phyloP scores from a whole-genome alignment of 805 yeast genomes.

The Groenewaldozyma tartarivorans region DNA sequence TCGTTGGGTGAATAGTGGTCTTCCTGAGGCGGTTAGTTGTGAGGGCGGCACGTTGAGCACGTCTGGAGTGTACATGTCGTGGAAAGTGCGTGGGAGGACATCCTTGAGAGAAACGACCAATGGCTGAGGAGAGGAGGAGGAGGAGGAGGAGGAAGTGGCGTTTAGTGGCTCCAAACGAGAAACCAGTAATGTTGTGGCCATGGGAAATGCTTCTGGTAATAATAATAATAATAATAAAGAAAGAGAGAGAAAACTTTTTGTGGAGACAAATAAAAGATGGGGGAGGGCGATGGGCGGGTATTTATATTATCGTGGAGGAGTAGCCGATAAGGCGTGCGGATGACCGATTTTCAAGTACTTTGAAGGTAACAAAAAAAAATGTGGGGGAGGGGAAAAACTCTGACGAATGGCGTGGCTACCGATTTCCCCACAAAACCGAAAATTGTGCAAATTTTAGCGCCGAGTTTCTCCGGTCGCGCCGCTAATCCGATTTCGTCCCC shows the following conservation, averaged over 20 bases:
- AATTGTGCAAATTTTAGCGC: too few relatives aligned
- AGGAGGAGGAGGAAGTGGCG: not conserved
- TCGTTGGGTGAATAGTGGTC: constrained; percentile 35
- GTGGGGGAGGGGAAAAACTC: too few relatives aligned
- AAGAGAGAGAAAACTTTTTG: not conserved
- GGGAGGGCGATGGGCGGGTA: not conserved
- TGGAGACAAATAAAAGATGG: not conserved
- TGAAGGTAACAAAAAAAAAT: too few relatives aligned
- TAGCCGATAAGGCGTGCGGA: too few relatives aligned
- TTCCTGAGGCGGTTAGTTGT: constrained; percentile 1
- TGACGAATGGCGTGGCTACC: too few relatives aligned
- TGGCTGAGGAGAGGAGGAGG: not conserved
- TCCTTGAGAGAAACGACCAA: constrained; percentile 3
- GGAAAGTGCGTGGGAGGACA: not conserved
- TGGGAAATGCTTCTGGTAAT: not conserved
- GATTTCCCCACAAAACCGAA: too few relatives aligned
- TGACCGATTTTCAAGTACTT: too few relatives aligned
- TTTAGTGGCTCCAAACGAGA: not conserved
- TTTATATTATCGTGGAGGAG: not conserved
- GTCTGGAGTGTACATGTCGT: not conserved
- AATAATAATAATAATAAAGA: too few relatives aligned
- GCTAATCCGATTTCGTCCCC: too few relatives aligned
- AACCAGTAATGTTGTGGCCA: not conserved
- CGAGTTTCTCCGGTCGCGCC: too few relatives aligned
- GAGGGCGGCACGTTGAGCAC: not conserved